These are phyloP conservation scores for Oryza brachyantha DNA, from an alignment of 176 grass and related monocot species.

Conservation along the genomic window DNA sequence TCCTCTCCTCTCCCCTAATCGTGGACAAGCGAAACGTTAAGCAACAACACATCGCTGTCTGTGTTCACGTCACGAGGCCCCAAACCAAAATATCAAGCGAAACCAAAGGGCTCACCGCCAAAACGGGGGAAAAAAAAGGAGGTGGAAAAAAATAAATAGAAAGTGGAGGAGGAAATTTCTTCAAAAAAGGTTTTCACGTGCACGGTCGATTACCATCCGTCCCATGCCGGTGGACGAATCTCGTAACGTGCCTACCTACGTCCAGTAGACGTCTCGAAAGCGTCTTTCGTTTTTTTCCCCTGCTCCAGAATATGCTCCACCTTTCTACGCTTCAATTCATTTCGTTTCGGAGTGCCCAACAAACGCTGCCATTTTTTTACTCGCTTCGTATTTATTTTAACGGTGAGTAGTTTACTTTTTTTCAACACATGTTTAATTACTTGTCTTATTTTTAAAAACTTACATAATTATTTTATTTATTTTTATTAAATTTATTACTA, in stretches of 20 bases:
- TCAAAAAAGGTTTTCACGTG: conserved; percentile 4
- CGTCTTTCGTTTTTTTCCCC: background rate
- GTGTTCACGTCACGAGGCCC: no score
- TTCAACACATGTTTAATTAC: no score
- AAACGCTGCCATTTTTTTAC: background rate
- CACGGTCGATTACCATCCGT: background rate
- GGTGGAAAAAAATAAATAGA: background rate
- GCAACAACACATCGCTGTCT: no score
- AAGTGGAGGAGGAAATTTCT: background rate
- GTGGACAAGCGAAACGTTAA: no score
- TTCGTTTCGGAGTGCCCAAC: background rate
- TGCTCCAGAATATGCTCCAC: background rate
- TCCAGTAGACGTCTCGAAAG: background rate
- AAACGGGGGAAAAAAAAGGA: no score
- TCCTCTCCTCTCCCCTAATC: no score
- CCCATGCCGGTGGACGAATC: conserved; percentile 5
- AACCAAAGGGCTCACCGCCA: background rate
- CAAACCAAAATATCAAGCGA: background rate
- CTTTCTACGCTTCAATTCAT: background rate
- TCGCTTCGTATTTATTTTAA: no score
- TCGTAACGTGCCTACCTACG: conserved; percentile 8
- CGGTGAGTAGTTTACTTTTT: no score
- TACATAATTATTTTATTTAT: no score
- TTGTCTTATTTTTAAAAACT: no score
- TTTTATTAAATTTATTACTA: no score